These are phyloP conservation scores for Lophiostoma macrostomum DNA, from an alignment of 495 filamentous ascomycete genomes.

Conservation along the genomic window DNA sequence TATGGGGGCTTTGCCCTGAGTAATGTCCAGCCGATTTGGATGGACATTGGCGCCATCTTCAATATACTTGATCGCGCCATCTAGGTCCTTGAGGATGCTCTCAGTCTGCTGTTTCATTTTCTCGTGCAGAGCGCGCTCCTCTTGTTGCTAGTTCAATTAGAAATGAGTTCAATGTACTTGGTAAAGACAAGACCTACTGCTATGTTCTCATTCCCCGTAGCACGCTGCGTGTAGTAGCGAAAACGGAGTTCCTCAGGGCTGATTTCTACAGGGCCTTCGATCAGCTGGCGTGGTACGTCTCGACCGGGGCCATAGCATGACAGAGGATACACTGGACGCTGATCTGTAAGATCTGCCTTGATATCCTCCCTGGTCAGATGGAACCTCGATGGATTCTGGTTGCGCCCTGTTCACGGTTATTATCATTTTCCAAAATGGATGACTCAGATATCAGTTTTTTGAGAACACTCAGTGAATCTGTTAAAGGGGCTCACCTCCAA, in stretches of 20 bases:
- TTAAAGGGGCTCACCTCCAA: constrained; percentile 10
- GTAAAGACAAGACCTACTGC: constrained; percentile 48
- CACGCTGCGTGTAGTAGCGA: constrained; percentile 58
- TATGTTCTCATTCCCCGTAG: constrained; percentile 58
- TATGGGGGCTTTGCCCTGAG: constrained; percentile 24
- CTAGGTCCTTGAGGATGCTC: constrained; percentile 59
- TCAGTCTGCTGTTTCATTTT: constrained; percentile 68
- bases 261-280: constrained; percentile 77
- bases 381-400: background rate
- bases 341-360: constrained; percentile 60
- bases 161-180: background rate
- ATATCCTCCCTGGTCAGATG: constrained; percentile 55
- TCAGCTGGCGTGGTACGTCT: constrained; percentile 72
- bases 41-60: constrained; percentile 66
- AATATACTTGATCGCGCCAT: constrained; percentile 71
- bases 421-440: background rate
- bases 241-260: constrained; percentile 80
- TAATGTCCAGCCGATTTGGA: constrained; percentile 75
- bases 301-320: constrained; percentile 73
- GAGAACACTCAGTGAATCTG: background rate
- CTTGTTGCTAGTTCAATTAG: constrained; percentile 47
- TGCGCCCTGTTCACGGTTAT: constrained; percentile 7
- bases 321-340: constrained; percentile 77
- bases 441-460: background rate
- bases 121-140: constrained; percentile 57